phyloP scores from a whole-genome alignment of 352 stramenopile genomes.

The Pythium biforme region DNA sequence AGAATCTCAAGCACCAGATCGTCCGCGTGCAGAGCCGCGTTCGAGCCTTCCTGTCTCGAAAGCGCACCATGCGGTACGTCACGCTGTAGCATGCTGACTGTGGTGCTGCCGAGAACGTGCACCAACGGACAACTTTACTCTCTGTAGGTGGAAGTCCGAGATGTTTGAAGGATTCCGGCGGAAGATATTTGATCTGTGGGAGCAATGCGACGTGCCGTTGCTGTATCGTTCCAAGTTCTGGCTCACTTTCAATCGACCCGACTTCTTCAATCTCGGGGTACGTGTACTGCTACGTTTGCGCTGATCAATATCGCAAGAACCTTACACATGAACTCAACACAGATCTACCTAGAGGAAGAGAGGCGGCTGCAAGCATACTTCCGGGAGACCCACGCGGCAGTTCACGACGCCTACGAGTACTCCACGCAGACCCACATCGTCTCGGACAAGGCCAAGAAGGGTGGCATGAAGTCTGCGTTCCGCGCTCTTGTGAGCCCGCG shows the following conservation, averaged over 20 bases:
- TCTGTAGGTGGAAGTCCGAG: constrained; percentile 53
- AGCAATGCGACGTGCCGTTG: constrained; percentile 58
- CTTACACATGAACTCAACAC: not conserved
- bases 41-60: constrained; percentile 59
- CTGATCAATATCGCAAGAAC: too few species aligned
- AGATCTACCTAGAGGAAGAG: constrained; percentile 75
- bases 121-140: too few species aligned
- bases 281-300: constrained; percentile 3
- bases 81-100: too few species aligned
- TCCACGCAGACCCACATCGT: constrained; percentile 28
- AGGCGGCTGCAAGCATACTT: constrained; percentile 42
- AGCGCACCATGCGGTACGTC: constrained; percentile 51
- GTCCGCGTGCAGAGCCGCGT: constrained; percentile 64
- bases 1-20: constrained; percentile 56
- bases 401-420: constrained; percentile 44
- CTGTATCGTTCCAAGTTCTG: constrained; percentile 83
- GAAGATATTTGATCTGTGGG: constrained; percentile 74
- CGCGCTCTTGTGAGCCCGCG: constrained; percentile 32
- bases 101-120: too few species aligned
- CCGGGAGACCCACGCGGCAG: constrained; percentile 29
- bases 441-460: constrained; percentile 22
- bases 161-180: constrained; percentile 52
- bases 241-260: constrained; percentile 65
- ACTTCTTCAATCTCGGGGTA: constrained; percentile 81
- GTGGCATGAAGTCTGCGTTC: constrained; percentile 25